Conservation (phyloP, 768 basidiomycete species). For the Lactarius hatsudake region DNA sequence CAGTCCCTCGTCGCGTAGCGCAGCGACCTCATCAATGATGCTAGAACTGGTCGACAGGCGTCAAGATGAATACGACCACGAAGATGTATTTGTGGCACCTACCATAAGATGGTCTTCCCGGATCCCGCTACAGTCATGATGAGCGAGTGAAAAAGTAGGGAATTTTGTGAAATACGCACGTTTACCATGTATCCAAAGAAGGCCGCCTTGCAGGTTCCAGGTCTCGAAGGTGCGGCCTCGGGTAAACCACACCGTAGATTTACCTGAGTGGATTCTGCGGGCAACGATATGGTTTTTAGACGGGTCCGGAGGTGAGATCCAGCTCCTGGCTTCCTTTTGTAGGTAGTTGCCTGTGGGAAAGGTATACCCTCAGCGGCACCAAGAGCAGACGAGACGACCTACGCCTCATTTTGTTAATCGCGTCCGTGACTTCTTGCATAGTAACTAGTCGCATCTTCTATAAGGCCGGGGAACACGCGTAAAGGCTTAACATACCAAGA, state of each 20-base stretch:
- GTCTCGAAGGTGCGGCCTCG: neutral
- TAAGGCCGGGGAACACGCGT: neutral
- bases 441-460: neutral
- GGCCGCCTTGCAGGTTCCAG: neutral
- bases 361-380: neutral
- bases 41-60: neutral
- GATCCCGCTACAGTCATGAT: neutral
- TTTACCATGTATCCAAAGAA: neutral
- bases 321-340: neutral
- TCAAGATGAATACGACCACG: no score
- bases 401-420: conserved; percentile 7
- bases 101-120: neutral
- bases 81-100: no score
- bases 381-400: neutral
- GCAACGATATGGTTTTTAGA: conserved; percentile 10
- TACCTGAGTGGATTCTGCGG: neutral
- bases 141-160: neutral
- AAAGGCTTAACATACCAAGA: no score
- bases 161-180: neutral
- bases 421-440: neutral
- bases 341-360: neutral
- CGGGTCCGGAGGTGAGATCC: conserved; percentile 10
- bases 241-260: neutral
- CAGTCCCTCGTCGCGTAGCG: neutral
- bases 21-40: neutral